Evolutionary conservation across 257 asterid species (phyloP).

Genomic region (Nicotiana otophora): DNA sequence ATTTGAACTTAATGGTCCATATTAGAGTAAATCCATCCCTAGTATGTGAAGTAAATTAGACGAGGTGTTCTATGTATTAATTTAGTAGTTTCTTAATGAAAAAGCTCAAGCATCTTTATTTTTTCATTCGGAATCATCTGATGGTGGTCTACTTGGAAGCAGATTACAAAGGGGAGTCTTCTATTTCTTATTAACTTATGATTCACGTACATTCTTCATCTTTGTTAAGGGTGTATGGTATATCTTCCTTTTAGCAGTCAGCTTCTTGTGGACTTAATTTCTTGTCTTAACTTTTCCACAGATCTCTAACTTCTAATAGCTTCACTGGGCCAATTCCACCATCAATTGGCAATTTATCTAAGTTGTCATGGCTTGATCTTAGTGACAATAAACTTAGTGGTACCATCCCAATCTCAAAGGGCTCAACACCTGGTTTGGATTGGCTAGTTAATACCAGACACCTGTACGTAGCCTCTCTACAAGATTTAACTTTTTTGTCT

Average conservation of each 20-base stretch:
- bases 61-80: not conserved
- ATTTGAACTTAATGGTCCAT: not conserved
- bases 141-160: not conserved
- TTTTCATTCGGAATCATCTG: not conserved
- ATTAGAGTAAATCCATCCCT: not conserved
- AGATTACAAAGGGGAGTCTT: not conserved
- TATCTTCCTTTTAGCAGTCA: not conserved
- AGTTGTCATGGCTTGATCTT: slow-evolving; percentile 83
- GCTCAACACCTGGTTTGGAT: slow-evolving; percentile 56
- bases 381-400: slow-evolving; percentile 65
- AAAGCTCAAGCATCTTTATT: not conserved
- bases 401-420: slow-evolving; percentile 61
- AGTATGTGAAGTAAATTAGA: not conserved
- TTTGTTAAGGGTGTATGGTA: not conserved
- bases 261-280: not conserved
- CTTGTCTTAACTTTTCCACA: slow-evolving; percentile 16
- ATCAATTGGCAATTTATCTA: slow-evolving; percentile 61
- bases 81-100: not conserved
- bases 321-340: slow-evolving; percentile 73
- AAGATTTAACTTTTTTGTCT: not conserved
- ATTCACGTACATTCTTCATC: not conserved
- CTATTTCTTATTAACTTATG: not conserved
- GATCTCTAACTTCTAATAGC: slow-evolving; percentile 58
- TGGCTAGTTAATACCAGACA: slow-evolving; percentile 53
- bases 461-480: slow-evolving; percentile 43